Conservation (phyloP, 192 early-diverging fungal species). For the Endogone sp. region DNA sequence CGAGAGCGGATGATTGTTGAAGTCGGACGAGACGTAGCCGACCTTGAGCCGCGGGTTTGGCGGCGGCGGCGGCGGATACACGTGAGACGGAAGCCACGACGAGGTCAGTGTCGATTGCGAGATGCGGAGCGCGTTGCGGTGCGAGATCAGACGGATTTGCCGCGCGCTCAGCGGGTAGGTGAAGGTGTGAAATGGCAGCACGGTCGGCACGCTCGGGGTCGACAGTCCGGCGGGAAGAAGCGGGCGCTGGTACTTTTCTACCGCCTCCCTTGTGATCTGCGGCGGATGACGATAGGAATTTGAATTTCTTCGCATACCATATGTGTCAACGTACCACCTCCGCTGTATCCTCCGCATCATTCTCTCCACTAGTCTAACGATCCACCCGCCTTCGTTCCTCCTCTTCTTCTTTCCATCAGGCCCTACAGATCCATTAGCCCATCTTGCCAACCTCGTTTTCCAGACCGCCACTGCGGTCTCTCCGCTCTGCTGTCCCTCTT, state of each 20-base stretch:
- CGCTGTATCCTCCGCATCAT: slow-evolving; percentile 56
- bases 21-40: slow-evolving; percentile 91
- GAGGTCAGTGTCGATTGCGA: slow-evolving; percentile 62
- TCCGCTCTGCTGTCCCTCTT: background rate
- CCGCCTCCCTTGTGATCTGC: slow-evolving; percentile 6
- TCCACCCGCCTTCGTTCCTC: slow-evolving; percentile 71
- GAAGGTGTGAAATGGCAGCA: slow-evolving; percentile 93
- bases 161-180: slow-evolving; percentile 83
- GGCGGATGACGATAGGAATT: background rate
- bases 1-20: slow-evolving; percentile 89
- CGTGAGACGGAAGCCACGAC: slow-evolving; percentile 56
- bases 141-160: slow-evolving; percentile 82
- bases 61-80: slow-evolving; percentile 76
- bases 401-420: slow-evolving; percentile 1
- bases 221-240: slow-evolving; percentile 42
- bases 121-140: slow-evolving; percentile 81
- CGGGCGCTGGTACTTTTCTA: slow-evolving; percentile 38
- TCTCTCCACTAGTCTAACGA: slow-evolving; percentile 61
- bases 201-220: slow-evolving; percentile 71
- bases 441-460: background rate
- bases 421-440: background rate
- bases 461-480: background rate
- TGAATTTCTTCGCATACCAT: slow-evolving; percentile 11
- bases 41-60: slow-evolving; percentile 64
- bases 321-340: slow-evolving; percentile 59